These are phyloP conservation scores for Cenchrus purpureus DNA, from an alignment of 176 grass and related monocot genomes.

Conservation along the genomic window DNA sequence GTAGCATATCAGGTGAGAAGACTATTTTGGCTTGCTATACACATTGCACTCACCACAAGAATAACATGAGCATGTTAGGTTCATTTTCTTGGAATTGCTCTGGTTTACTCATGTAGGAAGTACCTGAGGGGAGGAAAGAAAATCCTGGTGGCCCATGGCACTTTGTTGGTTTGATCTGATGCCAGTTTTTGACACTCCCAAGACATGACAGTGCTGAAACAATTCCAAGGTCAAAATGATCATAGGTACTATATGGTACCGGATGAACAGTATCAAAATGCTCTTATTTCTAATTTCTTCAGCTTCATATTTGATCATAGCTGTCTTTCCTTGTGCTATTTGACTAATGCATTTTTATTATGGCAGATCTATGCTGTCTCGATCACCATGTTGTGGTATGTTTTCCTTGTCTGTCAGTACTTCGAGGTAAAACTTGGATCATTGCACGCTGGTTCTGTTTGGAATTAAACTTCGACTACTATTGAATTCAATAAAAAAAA, in stretches of 20 bases:
- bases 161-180: slow-evolving; percentile 53
- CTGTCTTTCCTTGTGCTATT: slow-evolving; percentile 15
- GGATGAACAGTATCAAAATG: neutral
- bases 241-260: slow-evolving; percentile 48
- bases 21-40: slow-evolving; percentile 13
- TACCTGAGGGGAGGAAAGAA: slow-evolving; percentile 75
- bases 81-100: neutral
- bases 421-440: slow-evolving; percentile 16
- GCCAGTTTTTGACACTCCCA: slow-evolving; percentile 85
- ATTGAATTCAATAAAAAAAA: neutral
- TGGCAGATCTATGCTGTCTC: slow-evolving; percentile 83
- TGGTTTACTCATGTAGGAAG: slow-evolving; percentile 52
- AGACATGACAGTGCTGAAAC: slow-evolving; percentile 88
- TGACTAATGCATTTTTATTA: slow-evolving; percentile 29
- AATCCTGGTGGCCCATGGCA: slow-evolving; percentile 69
- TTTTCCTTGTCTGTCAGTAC: slow-evolving; percentile 25
- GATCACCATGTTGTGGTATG: slow-evolving; percentile 83
- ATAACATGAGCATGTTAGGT: neutral
- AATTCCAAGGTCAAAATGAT: slow-evolving; percentile 86
- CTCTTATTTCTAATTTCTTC: neutral
- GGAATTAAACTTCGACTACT: neutral
- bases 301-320: neutral
- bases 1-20: slow-evolving; percentile 77
- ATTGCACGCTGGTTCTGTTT: neutral
- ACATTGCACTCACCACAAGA: neutral